Conservation (phyloP, 139 green algal species). For the Closterium sp. region DNA sequence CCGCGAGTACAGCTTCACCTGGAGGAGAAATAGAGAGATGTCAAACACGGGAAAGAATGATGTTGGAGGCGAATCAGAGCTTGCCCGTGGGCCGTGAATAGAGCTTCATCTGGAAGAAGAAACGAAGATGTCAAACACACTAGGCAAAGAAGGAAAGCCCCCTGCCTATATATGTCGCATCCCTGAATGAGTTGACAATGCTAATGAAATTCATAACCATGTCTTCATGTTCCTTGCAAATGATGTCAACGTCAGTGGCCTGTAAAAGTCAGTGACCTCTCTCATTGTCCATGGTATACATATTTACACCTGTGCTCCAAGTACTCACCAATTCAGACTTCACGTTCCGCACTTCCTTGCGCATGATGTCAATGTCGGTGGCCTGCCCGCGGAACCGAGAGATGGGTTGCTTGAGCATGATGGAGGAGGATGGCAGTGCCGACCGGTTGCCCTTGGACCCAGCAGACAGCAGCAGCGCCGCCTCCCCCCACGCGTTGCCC, state of each 20-base stretch:
- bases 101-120: no score
- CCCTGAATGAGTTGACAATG: no score
- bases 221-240: constrained; percentile 66
- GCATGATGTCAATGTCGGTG: constrained; percentile 95
- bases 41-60: no score
- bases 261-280: no score
- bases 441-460: constrained; percentile 86
- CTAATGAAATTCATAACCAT: no score
- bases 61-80: no score
- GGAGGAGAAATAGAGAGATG: not conserved
- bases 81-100: no score
- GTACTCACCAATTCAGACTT: constrained; percentile 77
- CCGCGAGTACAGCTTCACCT: constrained; percentile 45
- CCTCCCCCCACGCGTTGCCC: constrained; percentile 92
- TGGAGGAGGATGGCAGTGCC: constrained; percentile 85
- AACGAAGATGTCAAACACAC: no score
- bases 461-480: constrained; percentile 89
- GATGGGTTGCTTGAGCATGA: constrained; percentile 87
- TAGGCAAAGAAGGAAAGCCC: no score
- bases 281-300: no score
- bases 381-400: constrained; percentile 80
- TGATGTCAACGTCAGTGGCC: constrained; percentile 96
- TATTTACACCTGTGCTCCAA: no score
- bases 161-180: no score
- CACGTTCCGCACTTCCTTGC: constrained; percentile 86